Evolutionary conservation across 306 rosid genomes (phyloP).

Genomic region (Albizia julibrissin): DNA sequence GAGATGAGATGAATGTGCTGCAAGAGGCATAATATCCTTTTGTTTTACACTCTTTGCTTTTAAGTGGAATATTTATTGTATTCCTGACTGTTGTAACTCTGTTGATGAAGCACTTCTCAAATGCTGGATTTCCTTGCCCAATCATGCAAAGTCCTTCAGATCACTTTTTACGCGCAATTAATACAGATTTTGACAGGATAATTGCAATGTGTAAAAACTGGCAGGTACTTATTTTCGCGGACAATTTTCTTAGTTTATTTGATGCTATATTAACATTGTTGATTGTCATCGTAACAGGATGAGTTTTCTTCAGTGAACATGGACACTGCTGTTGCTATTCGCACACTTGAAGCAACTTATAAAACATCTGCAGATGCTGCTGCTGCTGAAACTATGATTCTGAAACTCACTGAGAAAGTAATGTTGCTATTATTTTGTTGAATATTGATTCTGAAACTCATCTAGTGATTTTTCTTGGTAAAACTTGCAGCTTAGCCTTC

Average conservation of each 20-base stretch:
- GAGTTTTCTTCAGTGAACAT: constrained; percentile 94
- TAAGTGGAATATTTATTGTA: constrained; percentile 27
- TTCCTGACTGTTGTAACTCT: constrained; percentile 36
- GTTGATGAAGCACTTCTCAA: constrained; percentile 89
- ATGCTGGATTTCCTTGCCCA: constrained; percentile 99
- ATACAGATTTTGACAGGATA: constrained; percentile 96
- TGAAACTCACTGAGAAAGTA: constrained; percentile 89
- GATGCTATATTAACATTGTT: constrained; percentile 28
- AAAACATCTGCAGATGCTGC: constrained; percentile 94
- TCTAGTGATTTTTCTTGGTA: neutral
- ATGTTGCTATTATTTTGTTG: neutral
- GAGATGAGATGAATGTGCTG: neutral
- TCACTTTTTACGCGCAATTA: constrained; percentile 95
- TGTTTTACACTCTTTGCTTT: constrained; percentile 15
- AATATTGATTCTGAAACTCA: neutral
- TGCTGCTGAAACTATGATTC: constrained; percentile 87
- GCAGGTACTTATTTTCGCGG: constrained; percentile 65
- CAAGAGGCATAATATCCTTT: constrained; percentile 4
- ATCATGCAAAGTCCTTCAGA: constrained; percentile 99
- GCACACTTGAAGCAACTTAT: constrained; percentile 97
- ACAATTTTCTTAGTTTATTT: neutral
- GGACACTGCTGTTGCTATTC: constrained; percentile 99
- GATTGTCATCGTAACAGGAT: constrained; percentile 57
- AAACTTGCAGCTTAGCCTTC: neutral
- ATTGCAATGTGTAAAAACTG: constrained; percentile 98